Evolutionary conservation across 352 stramenopile genomes (phyloP).

Genomic region (Phytopythium oedochilum): DNA sequence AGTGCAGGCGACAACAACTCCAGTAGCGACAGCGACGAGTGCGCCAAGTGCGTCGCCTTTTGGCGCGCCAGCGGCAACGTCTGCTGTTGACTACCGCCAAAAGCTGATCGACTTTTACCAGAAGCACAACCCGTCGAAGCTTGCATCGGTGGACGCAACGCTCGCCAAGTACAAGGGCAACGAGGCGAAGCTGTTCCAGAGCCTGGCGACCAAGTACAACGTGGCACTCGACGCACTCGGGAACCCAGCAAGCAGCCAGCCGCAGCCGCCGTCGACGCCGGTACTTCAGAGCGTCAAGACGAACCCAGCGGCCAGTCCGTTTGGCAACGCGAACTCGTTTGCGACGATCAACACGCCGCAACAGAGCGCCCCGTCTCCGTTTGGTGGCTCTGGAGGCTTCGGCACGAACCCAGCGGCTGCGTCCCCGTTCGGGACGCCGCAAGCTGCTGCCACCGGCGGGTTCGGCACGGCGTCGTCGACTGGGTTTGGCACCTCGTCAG

Average conservation of each 20-base stretch:
- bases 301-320: constrained; percentile 47
- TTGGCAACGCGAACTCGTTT: constrained; percentile 54
- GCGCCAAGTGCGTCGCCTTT: constrained; percentile 23
- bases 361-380: constrained; percentile 8
- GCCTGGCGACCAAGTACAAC: constrained; percentile 72
- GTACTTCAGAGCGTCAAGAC: constrained; percentile 30
- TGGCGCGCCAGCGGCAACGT: constrained; percentile 18
- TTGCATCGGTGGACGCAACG: constrained; percentile 83
- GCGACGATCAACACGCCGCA: constrained; percentile 16
- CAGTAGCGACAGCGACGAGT: constrained; percentile 4
- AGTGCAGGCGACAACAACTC: constrained; percentile 9
- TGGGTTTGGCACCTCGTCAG: constrained; percentile 13
- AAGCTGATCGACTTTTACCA: constrained; percentile 89
- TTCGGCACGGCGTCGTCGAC: constrained; percentile 15
- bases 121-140: constrained; percentile 88
- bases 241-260: neutral
- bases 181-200: constrained; percentile 76
- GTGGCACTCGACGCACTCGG: constrained; percentile 14
- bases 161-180: constrained; percentile 89
- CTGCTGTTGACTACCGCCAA: constrained; percentile 45
- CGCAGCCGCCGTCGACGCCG: constrained; percentile 20
- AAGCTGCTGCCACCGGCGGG: constrained; percentile 7
- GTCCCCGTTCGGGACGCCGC: constrained; percentile 43
- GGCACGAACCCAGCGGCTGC: constrained; percentile 22
- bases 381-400: constrained; percentile 43